phyloP scores from a whole-genome alignment of 192 early-diverging fungal species.

The Allomyces javanicus region DNA sequence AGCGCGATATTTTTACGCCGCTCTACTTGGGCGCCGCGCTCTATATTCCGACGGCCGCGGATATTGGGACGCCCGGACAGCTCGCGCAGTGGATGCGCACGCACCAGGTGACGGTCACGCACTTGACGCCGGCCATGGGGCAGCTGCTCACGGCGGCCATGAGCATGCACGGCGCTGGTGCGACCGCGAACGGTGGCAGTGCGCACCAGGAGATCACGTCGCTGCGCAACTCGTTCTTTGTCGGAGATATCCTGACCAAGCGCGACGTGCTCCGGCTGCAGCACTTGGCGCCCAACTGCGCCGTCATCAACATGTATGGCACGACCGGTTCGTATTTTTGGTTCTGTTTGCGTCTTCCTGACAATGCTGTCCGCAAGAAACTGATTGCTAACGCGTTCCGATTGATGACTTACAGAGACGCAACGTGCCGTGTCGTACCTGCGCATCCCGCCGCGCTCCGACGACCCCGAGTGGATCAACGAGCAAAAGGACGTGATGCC shows the following conservation, averaged over 20 bases:
- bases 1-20: constrained; percentile 99
- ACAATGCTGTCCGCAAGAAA: too few species aligned
- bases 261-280: constrained; percentile 88
- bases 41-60: constrained; percentile 80
- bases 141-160: constrained; percentile 70
- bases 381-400: too few species aligned
- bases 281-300: constrained; percentile 64
- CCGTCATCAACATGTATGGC: constrained; percentile 98
- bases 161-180: constrained; percentile 40
- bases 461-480: constrained; percentile 55
- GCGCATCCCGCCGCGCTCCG: constrained; percentile 51
- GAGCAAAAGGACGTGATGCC: constrained; percentile 96
- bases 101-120: constrained; percentile 72
- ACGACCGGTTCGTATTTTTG: constrained; percentile 43
- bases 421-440: constrained; percentile 96
- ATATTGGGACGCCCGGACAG: constrained; percentile 89
- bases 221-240: constrained; percentile 89
- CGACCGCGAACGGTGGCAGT: not conserved
- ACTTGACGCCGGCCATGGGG: constrained; percentile 98
- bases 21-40: constrained; percentile 88
- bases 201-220: not conserved
- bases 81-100: constrained; percentile 88
- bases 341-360: too few species aligned
- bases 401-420: constrained; percentile 36
- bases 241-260: constrained; percentile 95